phyloP scores from a whole-genome alignment of 73 alveolate genomes.

The Diophrys appendiculata region DNA sequence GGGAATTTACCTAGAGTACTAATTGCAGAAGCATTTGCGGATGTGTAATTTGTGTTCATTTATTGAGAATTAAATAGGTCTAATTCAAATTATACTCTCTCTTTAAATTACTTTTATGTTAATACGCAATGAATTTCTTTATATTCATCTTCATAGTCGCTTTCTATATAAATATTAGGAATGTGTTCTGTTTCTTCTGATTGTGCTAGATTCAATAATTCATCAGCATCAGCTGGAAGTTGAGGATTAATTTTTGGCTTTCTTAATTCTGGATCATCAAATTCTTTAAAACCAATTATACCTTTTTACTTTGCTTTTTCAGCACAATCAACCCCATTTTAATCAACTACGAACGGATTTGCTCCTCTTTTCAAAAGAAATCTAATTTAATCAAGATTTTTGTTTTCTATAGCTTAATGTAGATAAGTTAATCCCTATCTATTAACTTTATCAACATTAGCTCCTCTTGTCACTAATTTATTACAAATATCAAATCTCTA shows the following conservation, averaged over 20 bases:
- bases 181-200: neutral
- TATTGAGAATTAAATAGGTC: too few relatives aligned
- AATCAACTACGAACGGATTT: neutral
- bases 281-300: neutral
- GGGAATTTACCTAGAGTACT: too few relatives aligned
- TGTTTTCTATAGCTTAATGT: neutral
- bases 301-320: neutral
- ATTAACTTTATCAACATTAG: neutral
- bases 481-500: conserved; percentile 16
- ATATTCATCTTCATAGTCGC: neutral
- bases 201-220: neutral
- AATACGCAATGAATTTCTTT: too few relatives aligned
- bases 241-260: neutral
- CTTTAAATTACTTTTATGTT: too few relatives aligned
- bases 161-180: neutral
- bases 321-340: neutral
- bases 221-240: neutral
- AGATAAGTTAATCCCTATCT: neutral
- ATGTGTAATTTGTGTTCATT: too few relatives aligned
- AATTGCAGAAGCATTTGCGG: too few relatives aligned
- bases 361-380: neutral
- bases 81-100: too few relatives aligned
- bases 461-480: conserved; percentile 21
- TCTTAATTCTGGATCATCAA: too few relatives aligned
- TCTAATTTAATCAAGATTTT: neutral